phyloP scores from a whole-genome alignment of 108 stramenopile genomes.

The Fistulifera pelliculosa region DNA sequence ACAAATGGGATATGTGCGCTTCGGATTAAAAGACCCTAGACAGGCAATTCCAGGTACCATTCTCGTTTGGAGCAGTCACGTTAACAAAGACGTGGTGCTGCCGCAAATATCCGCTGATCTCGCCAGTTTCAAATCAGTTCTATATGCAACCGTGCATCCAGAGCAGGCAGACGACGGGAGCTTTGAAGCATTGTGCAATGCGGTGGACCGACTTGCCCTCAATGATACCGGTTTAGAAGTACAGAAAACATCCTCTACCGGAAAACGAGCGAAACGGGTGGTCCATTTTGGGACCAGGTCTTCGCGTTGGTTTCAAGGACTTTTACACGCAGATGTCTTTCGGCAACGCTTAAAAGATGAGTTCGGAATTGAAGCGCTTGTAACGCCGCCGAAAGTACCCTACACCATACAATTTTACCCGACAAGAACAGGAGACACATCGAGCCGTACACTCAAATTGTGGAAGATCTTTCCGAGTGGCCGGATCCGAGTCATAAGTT shows the following conservation, averaged over 20 bases:
- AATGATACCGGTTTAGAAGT: conserved; percentile 91
- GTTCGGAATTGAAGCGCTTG: conserved; percentile 90
- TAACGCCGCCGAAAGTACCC: conserved; percentile 96
- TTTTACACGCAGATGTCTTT: conserved; percentile 97
- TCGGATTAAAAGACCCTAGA: conserved; percentile 82
- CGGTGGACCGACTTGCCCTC: conserved; percentile 86
- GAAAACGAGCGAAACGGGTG: conserved; percentile 45
- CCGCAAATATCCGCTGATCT: conserved; percentile 18
- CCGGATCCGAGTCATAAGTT: conserved; percentile 57
- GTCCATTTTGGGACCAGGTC: conserved; percentile 85
- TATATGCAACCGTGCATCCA: conserved; percentile 95
- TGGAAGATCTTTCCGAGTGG: conserved; percentile 75
- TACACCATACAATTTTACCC: conserved; percentile 79
- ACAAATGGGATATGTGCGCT: conserved; percentile 92
- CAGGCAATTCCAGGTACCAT: conserved; percentile 90
- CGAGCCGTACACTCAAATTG: conserved; percentile 64
- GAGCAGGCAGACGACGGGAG: conserved; percentile 62
- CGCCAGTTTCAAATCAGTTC: conserved; percentile 54
- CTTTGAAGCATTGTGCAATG: conserved; percentile 84
- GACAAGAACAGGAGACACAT: conserved; percentile 75
- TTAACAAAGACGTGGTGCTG: conserved; percentile 36
- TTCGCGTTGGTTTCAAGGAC: conserved; percentile 93
- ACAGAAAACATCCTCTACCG: conserved; percentile 25
- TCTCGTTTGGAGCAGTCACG: conserved; percentile 50
- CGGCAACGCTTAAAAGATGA: conserved; percentile 93